These are phyloP conservation scores for Cercophora sp. DNA, from an alignment of 495 filamentous ascomycete species.

Conservation along the genomic window DNA sequence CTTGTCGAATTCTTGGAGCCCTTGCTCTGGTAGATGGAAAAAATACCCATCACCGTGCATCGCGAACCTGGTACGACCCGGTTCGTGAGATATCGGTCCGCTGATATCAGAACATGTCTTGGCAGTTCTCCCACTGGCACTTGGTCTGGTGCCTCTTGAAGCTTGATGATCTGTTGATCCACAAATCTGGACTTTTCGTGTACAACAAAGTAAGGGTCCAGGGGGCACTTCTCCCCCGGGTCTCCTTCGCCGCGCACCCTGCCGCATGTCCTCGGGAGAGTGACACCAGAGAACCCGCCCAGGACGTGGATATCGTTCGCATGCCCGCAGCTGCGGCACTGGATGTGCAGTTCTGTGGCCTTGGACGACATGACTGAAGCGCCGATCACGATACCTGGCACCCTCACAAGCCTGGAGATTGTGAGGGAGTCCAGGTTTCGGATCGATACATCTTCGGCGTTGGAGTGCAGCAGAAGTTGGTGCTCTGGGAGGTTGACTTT, in stretches of 20 bases:
- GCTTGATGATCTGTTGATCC: slow-evolving; percentile 96
- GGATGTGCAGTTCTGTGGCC: slow-evolving; percentile 78
- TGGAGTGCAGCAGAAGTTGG: slow-evolving; percentile 93
- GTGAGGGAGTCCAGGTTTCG: slow-evolving; percentile 89
- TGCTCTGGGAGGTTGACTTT: slow-evolving; percentile 77
- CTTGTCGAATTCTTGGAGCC: slow-evolving; percentile 71
- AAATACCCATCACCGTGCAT: slow-evolving; percentile 95
- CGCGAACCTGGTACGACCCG: slow-evolving; percentile 92
- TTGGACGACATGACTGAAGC: slow-evolving; percentile 96
- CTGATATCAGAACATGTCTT: slow-evolving; percentile 88
- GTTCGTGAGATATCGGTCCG: slow-evolving; percentile 94
- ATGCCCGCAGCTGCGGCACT: slow-evolving; percentile 84
- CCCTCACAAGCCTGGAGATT: slow-evolving; percentile 91
- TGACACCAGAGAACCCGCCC: slow-evolving; percentile 81
- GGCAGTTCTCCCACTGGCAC: slow-evolving; percentile 97
- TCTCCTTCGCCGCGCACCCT: slow-evolving; percentile 55
- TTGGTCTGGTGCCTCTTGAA: slow-evolving; percentile 97
- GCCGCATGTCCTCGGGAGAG: slow-evolving; percentile 74
- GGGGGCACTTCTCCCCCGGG: slow-evolving; percentile 66
- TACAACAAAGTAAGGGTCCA: slow-evolving; percentile 92
- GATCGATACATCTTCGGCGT: slow-evolving; percentile 84
- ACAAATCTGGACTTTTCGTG: slow-evolving; percentile 96
- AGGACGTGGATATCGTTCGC: slow-evolving; percentile 66
- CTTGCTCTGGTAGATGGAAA: slow-evolving; percentile 94
- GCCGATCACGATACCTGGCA: slow-evolving; percentile 96